Evolutionary conservation across 495 filamentous ascomycete species (phyloP), one percentile per base, ranked within the genome.

Genomic region (Annulohypoxylon nitens): DNA sequence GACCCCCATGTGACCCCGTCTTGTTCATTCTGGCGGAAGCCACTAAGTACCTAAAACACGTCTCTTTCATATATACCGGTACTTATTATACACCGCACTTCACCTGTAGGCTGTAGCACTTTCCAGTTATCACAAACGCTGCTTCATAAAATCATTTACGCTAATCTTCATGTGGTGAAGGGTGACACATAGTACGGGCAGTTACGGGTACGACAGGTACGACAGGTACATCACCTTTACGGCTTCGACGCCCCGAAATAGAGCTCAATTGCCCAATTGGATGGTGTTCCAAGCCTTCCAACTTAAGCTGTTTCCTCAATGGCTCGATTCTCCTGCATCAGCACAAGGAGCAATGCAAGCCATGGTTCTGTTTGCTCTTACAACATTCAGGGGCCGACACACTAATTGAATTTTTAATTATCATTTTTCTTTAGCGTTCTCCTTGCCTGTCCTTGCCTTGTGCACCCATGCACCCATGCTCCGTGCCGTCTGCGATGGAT

Each of bases 271-370:
- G 66, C 25, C 66, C 71, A 74, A 70, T 74, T 51, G 37, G 37
- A 70, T 63, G 47, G 16, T 25, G 36, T 64, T 53, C 71, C 71
- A 64, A 57, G 41, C 64, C 61, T 69, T 30, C 30, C 30, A 30
- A 30, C 1, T 3, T 12, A 69, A 50, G 43, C 26, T 54, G 59
- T 45, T 60, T 65, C 57, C 37, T 43, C 7, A 69, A 14, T 74
- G 55, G 71, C 66, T 74, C 57, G 33, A 67, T 67, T 61, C 30
- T 67, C 51, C 71, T 74, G 61, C 66, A 63, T 41, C 34, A 41
- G 41, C 48, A 48, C 61, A 43, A 36, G 39, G 54, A 18, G 41
- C 53, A 47, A 47, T 65, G 67, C 67, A 70, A 70, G 51, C 60
- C 36, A 67, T 61, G 61, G 20, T 69, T 34, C 23, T 61, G 67